These are phyloP conservation scores for Plasmodium cynomolgi DNA, from an alignment of 169 alveolate species.

Conservation along the genomic window DNA sequence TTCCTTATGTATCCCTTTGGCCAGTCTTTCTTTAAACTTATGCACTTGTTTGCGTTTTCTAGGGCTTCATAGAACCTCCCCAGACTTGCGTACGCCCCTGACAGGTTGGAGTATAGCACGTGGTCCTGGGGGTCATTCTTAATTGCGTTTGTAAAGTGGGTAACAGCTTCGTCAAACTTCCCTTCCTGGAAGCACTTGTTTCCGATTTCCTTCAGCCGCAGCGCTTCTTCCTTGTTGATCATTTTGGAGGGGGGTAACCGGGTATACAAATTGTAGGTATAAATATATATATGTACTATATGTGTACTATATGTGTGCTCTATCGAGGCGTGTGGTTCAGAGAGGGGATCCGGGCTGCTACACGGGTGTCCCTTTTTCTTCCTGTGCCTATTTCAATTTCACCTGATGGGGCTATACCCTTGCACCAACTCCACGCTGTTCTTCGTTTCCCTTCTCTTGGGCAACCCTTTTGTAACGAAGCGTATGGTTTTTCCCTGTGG, in stretches of 20 bases:
- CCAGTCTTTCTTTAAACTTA: conserved; percentile 93
- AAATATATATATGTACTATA: not conserved
- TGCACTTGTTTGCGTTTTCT: conserved; percentile 93
- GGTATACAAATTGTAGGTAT: not conserved
- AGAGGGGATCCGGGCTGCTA: not conserved
- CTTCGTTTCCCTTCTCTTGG: not conserved
- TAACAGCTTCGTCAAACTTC: conserved; percentile 91
- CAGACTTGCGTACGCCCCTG: conserved; percentile 94
- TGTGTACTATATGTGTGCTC: not conserved
- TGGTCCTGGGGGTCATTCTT: conserved; percentile 91
- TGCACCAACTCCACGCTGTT: not conserved
- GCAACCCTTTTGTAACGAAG: not conserved
- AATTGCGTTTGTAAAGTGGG: conserved; percentile 94
- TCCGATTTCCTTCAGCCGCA: conserved; percentile 91
- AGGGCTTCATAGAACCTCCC: conserved; percentile 91
- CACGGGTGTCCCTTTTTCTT: not conserved
- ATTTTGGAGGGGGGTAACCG: not conserved
- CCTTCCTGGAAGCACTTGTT: conserved; percentile 94
- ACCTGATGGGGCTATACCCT: not conserved
- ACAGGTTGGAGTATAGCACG: conserved; percentile 94
- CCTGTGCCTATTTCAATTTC: not conserved
- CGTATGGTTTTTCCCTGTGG: not conserved
- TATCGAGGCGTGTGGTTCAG: not conserved
- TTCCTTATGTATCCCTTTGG: conserved; percentile 94
- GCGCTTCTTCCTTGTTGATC: conserved; percentile 82